Evolutionary conservation across 2,329 filamentous ascomycete species (phyloP).

Genomic region (Aquanectria penicillioides): DNA sequence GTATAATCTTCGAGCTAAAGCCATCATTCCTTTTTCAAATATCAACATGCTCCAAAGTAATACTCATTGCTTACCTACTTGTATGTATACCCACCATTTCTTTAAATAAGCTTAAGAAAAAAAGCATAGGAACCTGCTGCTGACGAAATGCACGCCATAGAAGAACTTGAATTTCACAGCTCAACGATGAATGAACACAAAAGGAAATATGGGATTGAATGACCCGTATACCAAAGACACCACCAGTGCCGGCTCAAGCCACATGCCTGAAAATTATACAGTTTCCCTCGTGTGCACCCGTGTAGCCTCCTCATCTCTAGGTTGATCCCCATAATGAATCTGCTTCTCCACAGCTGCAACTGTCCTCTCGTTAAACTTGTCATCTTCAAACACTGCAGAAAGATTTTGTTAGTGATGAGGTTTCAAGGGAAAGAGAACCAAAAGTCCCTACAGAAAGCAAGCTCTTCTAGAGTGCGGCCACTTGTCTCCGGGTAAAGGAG

Average conservation of each 20-base stretch:
- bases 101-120: too few species aligned
- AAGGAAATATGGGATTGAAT: too few species aligned
- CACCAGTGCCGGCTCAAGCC: not conserved
- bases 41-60: too few species aligned
- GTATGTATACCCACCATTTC: too few species aligned
- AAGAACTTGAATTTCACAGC: too few species aligned
- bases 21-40: too few species aligned
- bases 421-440: rapidly evolving
- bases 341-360: constrained; percentile 53
- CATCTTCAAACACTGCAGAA: constrained; percentile 51
- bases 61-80: too few species aligned
- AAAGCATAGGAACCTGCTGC: too few species aligned
- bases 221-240: not conserved
- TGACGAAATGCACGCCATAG: too few species aligned
- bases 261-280: not conserved
- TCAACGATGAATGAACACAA: too few species aligned
- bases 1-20: not conserved
- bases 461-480: constrained; percentile 77
- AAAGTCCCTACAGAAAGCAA: constrained; percentile 51
- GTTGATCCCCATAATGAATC: constrained; percentile 38
- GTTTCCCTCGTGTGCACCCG: constrained; percentile 24
- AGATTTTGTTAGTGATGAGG: constrained; percentile 18
- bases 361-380: constrained; percentile 49
- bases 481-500: constrained; percentile 88
- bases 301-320: constrained; percentile 3